Evolutionary conservation across 2,329 filamentous ascomycete species (phyloP), one percentile per base, ranked within the genome.

Genomic region (Zasmidium angulare): DNA sequence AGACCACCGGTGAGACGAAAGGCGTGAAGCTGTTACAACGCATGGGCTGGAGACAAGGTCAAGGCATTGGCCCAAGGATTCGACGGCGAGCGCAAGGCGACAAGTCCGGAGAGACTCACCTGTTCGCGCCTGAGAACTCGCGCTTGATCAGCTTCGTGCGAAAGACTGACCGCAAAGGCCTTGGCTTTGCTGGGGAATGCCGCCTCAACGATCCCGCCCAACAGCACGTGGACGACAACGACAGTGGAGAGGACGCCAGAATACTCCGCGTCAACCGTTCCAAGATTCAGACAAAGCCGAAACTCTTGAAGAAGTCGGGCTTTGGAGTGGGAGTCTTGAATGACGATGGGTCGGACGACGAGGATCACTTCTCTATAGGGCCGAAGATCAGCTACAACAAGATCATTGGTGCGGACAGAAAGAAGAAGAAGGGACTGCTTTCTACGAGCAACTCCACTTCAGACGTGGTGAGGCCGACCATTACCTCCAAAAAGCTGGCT

Each of bases 11-110:
- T 36, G 90, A 96, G 62, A 96, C 91, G 0, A 91, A 96, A 82
- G 95, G 95, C 1, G 81, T 89, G 14, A 93, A 90, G 71, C 79
- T 99, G 17, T 78, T 98, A 60, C 90, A 89, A 71, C 89, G 84
- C 69, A 98, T 99, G 93, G 95, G 93, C 17, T 99, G 95, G 95
- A 90, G 89, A 69, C 89, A 93, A 63, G 93, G 93, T 0, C 93
- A 98, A 75, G 95, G 95, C 2, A 87, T 98, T 62, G 95, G 95
- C 0, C 91, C 92, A 21, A 96, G 91, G 74, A 79, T 97, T 31
- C 86, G 87, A 55, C 84, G 95, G 51, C 82, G 81, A 71, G 91
- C 92, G 40, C 82, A 88, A 50, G 81, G 93, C 14, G 89, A 84
- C 54, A 82, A 83, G 46, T 73, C 80, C 1, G 80, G 77, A 47